Conservation (phyloP, 1,284 basidiomycete genomes). For the Rhodotorula sp. region DNA sequence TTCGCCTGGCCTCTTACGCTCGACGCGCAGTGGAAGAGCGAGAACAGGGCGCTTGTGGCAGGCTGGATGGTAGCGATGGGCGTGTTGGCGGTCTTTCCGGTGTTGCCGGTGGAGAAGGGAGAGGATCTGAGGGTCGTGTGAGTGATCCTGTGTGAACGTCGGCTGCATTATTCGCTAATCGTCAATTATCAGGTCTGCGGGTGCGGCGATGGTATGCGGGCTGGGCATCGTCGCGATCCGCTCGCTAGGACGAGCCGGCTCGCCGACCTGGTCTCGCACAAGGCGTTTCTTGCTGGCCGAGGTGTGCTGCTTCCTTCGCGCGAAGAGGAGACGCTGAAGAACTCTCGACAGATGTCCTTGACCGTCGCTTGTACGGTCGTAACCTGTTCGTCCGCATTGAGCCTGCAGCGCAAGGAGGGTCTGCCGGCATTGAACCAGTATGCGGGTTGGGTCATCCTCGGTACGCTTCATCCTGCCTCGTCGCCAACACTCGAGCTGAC, state of each 20-base stretch:
- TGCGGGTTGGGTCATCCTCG: slow-evolving; percentile 65
- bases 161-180: neutral
- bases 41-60: slow-evolving; percentile 46
- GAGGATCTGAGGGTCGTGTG: slow-evolving; percentile 66
- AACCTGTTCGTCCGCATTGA: slow-evolving; percentile 60
- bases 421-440: slow-evolving; percentile 64
- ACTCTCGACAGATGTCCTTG: slow-evolving; percentile 46
- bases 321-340: neutral
- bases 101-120: slow-evolving; percentile 68
- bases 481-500: slow-evolving; percentile 37
- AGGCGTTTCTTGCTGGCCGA: slow-evolving; percentile 12
- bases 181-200: slow-evolving; percentile 39
- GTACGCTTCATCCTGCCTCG: slow-evolving; percentile 55
- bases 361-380: slow-evolving; percentile 56
- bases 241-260: neutral
- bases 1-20: slow-evolving; percentile 65
- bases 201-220: slow-evolving; percentile 45
- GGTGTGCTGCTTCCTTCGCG: neutral
- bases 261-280: slow-evolving; percentile 12
- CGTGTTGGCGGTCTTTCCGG: slow-evolving; percentile 64
- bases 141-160: slow-evolving; percentile 42
- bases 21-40: slow-evolving; percentile 48
- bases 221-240: slow-evolving; percentile 37
- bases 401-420: slow-evolving; percentile 65
- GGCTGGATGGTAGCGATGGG: slow-evolving; percentile 57